Conservation (phyloP, 495 filamentous ascomycete species). For the Penicillium mononematosum region DNA sequence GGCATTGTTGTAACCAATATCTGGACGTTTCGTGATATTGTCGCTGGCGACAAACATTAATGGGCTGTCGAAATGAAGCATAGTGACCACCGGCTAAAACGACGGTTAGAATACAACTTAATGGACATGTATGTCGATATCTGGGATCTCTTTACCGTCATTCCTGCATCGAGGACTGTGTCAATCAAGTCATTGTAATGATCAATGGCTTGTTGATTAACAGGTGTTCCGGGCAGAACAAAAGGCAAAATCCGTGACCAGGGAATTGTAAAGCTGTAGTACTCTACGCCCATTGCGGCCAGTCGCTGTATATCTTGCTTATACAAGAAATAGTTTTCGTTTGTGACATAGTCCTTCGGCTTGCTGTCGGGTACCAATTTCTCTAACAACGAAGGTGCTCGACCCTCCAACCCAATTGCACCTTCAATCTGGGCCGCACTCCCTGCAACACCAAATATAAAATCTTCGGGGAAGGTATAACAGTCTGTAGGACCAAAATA, state of each 20-base stretch:
- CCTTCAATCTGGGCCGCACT: slow-evolving; percentile 53
- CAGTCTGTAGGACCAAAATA: slow-evolving; percentile 33
- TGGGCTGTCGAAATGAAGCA: slow-evolving; percentile 46
- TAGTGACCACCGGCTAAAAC: slow-evolving; percentile 38
- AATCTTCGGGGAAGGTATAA: slow-evolving; percentile 42
- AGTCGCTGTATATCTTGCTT: slow-evolving; percentile 52
- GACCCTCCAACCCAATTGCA: slow-evolving; percentile 43
- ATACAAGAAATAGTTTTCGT: slow-evolving; percentile 51
- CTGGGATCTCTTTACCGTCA: slow-evolving; percentile 14
- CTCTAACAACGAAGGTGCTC: slow-evolving; percentile 38
- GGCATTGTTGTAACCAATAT: slow-evolving; percentile 34
- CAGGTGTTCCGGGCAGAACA: slow-evolving; percentile 38
- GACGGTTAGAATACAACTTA: not conserved
- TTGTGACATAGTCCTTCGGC: slow-evolving; percentile 40
- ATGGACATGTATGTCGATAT: not conserved
- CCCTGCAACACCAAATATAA: slow-evolving; percentile 52
- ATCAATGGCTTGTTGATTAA: slow-evolving; percentile 43
- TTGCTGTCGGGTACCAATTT: slow-evolving; percentile 24
- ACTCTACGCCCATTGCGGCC: slow-evolving; percentile 48
- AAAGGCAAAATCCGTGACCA: slow-evolving; percentile 50
- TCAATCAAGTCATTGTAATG: slow-evolving; percentile 51
- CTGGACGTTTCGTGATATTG: slow-evolving; percentile 24
- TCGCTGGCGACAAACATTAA: slow-evolving; percentile 28
- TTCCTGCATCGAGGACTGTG: slow-evolving; percentile 38
- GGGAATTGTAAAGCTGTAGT: slow-evolving; percentile 48